These are phyloP conservation scores for Nissolia schottii DNA, from an alignment of 306 rosid genomes.

Conservation along the genomic window DNA sequence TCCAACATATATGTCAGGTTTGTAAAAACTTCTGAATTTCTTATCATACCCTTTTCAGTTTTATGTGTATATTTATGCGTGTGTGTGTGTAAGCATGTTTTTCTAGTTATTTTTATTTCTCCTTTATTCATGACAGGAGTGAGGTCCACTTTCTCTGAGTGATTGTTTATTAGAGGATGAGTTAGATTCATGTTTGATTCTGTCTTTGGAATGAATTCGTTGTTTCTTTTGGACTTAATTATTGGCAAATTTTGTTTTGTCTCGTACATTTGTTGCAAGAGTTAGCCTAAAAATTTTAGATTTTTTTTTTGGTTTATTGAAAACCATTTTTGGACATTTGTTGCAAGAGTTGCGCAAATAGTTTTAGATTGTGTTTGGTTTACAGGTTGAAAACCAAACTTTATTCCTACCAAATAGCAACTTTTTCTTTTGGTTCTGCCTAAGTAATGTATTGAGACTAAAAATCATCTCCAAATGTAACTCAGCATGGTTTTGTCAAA, in stretches of 20 bases:
- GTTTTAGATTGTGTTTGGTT: background rate
- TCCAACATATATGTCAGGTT: conserved; percentile 48
- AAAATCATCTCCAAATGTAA: background rate
- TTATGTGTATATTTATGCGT: background rate
- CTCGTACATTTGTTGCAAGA: background rate
- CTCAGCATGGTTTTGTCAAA: background rate
- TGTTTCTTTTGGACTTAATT: background rate
- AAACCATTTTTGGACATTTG: too few relatives aligned
- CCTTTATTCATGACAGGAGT: background rate
- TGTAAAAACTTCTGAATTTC: background rate
- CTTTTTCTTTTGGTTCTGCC: background rate
- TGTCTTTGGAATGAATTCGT: conserved; percentile 9
- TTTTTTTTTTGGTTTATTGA: too few relatives aligned
- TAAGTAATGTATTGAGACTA: background rate
- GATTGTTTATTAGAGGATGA: background rate
- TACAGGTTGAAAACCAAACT: background rate
- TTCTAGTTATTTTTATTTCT: background rate
- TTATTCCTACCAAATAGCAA: background rate
- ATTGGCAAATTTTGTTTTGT: background rate
- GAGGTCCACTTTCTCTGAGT: background rate
- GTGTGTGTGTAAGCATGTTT: background rate
- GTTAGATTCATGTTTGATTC: background rate
- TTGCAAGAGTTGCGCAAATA: background rate
- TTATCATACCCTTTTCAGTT: background rate
- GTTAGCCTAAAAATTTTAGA: background rate